A percentile compares a stretch with the other conserved stretches of the same genome.
These are phyloP conservation scores for Dryas alaskensis DNA, from an alignment of 306 rosid species.

Conservation along the genomic window DNA sequence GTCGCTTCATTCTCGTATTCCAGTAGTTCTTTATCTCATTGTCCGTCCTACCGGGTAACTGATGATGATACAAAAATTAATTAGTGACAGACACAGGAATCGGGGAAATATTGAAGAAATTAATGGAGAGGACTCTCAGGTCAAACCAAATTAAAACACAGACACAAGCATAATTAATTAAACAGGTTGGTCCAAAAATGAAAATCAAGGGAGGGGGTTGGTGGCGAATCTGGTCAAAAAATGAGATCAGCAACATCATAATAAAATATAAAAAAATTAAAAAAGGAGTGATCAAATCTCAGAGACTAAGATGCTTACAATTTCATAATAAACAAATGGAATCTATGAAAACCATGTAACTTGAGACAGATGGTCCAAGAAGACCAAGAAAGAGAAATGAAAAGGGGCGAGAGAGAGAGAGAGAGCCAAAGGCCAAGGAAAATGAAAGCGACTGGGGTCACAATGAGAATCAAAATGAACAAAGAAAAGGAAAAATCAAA, in stretches of 20 bases:
- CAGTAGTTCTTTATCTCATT: slow-evolving; percentile 90
- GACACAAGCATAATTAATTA: not conserved
- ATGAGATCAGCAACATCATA: slow-evolving; percentile 22
- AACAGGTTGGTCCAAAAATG: slow-evolving; percentile 29
- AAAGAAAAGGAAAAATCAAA: not conserved
- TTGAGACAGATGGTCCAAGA: slow-evolving; percentile 21
- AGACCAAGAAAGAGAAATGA: slow-evolving; percentile 13
- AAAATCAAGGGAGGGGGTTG: slow-evolving; percentile 8
- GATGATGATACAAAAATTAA: slow-evolving; percentile 18
- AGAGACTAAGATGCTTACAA: not conserved
- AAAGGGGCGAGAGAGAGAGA: not conserved
- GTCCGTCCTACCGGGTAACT: slow-evolving; percentile 90
- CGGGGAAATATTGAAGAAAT: too few species aligned
- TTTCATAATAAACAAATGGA: too few species aligned
- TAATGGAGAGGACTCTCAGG: not conserved
- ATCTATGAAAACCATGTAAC: not conserved
- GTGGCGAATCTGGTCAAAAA: slow-evolving; percentile 23
- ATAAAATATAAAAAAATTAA: not conserved
- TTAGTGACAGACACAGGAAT: not conserved
- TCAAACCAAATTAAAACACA: slow-evolving; percentile 2
- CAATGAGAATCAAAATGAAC: not conserved
- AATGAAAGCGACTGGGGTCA: slow-evolving; percentile 16
- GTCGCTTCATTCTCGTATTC: slow-evolving; percentile 81
- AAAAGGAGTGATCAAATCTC: not conserved
- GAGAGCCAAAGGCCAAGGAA: not conserved